These are phyloP conservation scores for Coemansia brasiliensis DNA, from an alignment of 192 early-diverging fungal species.

Conservation along the genomic window DNA sequence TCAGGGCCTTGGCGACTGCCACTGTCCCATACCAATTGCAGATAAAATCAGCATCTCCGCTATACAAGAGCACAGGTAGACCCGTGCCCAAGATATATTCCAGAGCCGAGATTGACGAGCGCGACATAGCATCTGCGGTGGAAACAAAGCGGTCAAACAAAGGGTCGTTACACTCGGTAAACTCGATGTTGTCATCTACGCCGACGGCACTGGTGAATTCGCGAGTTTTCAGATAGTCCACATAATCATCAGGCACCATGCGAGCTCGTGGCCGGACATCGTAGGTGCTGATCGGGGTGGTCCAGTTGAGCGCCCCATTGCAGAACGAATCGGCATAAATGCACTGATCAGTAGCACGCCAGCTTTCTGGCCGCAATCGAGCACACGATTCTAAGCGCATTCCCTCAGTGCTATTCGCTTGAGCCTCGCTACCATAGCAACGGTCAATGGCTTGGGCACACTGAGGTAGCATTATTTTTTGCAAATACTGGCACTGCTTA, in stretches of 20 bases:
- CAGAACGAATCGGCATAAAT: constrained; percentile 38
- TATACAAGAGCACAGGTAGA: constrained; percentile 68
- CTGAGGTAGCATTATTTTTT: constrained; percentile 41
- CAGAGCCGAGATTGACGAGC: constrained; percentile 44
- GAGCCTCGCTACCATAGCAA: constrained; percentile 50
- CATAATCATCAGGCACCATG: constrained; percentile 63
- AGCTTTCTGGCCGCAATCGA: constrained; percentile 15
- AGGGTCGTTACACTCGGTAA: constrained; percentile 57
- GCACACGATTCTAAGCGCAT: constrained; percentile 27
- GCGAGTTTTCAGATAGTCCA: constrained; percentile 55
- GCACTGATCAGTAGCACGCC: constrained; percentile 20
- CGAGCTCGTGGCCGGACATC: constrained; percentile 59
- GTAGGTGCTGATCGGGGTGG: constrained; percentile 70
- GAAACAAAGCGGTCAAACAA: constrained; percentile 47
- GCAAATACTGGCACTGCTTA: constrained; percentile 37
- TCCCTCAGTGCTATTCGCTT: constrained; percentile 9
- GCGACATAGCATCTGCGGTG: constrained; percentile 55
- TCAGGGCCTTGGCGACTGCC: constrained; percentile 39
- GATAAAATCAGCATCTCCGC: constrained; percentile 80
- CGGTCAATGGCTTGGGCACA: constrained; percentile 53
- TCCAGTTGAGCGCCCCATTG: constrained; percentile 34
- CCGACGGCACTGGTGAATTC: constrained; percentile 59
- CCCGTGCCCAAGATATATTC: constrained; percentile 57
- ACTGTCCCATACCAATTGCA: constrained; percentile 67
- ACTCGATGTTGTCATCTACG: constrained; percentile 32